Evolutionary conservation across 345 rosid genomes (phyloP).

Genomic region (Physaria fendleri): DNA sequence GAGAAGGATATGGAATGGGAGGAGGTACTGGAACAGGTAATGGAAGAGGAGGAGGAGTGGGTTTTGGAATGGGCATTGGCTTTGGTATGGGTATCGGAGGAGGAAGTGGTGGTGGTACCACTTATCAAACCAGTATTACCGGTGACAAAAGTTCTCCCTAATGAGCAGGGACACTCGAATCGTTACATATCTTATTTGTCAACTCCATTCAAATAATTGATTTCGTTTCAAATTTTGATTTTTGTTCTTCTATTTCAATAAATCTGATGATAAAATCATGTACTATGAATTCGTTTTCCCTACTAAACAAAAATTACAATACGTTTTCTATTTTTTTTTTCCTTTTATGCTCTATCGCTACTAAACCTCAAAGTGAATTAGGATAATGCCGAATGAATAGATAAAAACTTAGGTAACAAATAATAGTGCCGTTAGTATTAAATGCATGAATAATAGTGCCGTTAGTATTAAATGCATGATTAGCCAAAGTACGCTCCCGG

Average conservation of each 20-base stretch:
- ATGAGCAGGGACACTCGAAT: not conserved
- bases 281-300: conserved; percentile 13
- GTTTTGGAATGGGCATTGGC: conserved; percentile 34
- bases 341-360: too few species aligned
- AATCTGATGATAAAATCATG: conserved; percentile 5
- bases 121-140: conserved; percentile 14
- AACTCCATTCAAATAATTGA: not conserved
- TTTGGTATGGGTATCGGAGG: conserved; percentile 30
- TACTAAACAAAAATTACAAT: not conserved
- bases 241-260: not conserved
- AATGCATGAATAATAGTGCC: too few species aligned
- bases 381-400: not conserved
- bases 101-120: conserved; percentile 25
- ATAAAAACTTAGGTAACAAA: not conserved
- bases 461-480: not conserved
- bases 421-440: not conserved
- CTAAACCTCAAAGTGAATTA: not conserved
- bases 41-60: conserved; percentile 24
- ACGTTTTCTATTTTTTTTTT: not conserved
- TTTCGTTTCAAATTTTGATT: conserved; percentile 1
- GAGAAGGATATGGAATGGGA: conserved; percentile 29
- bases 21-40: conserved; percentile 29
- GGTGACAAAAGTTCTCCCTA: conserved; percentile 21
- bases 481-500: too few species aligned
- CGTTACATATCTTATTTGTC: not conserved